These are phyloP conservation scores for Cladochytrium replicatum DNA, from an alignment of 192 early-diverging fungal species.

Conservation along the genomic window DNA sequence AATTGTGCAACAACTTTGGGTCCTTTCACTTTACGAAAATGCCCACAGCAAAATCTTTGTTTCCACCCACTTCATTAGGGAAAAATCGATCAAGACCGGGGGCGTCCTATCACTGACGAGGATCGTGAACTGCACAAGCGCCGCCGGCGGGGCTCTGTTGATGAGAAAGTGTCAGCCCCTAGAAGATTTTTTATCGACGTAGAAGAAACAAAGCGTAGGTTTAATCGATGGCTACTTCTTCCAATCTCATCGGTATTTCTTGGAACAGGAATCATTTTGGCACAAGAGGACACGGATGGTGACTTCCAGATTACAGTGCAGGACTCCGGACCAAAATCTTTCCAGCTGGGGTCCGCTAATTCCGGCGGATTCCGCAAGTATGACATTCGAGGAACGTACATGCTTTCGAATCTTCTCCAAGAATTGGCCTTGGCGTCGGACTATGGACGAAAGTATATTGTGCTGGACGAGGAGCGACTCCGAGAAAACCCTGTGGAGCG, in stretches of 20 bases:
- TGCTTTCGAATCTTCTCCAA: slow-evolving; percentile 89
- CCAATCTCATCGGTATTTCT: too few species aligned
- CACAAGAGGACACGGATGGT: slow-evolving; percentile 91
- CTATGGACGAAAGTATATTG: slow-evolving; percentile 74
- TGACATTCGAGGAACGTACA: slow-evolving; percentile 90
- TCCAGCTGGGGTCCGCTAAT: slow-evolving; percentile 74
- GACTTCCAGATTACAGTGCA: slow-evolving; percentile 92
- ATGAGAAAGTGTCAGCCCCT: slow-evolving; percentile 35
- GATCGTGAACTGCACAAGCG: slow-evolving; percentile 3
- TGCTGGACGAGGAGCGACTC: slow-evolving; percentile 79
- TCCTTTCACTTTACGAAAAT: too few species aligned
- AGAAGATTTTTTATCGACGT: slow-evolving; percentile 81
- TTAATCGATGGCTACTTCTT: too few species aligned
- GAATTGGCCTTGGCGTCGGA: slow-evolving; percentile 88
- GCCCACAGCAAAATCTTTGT: too few species aligned
- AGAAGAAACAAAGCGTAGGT: slow-evolving; percentile 58
- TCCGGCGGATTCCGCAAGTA: slow-evolving; percentile 79
- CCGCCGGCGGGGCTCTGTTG: slow-evolving; percentile 33
- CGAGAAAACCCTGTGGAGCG: slow-evolving; percentile 93
- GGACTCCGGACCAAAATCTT: slow-evolving; percentile 82
- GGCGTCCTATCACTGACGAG: slow-evolving; percentile 1
- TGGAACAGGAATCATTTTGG: slow-evolving; percentile 49
- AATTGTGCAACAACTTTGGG: too few species aligned
- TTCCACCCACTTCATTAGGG: too few species aligned
- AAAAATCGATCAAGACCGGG: too few species aligned